Evolutionary conservation across 768 basidiomycete species (phyloP), one percentile per base, ranked within the genome.

Genomic region (Termitomyces sp.): DNA sequence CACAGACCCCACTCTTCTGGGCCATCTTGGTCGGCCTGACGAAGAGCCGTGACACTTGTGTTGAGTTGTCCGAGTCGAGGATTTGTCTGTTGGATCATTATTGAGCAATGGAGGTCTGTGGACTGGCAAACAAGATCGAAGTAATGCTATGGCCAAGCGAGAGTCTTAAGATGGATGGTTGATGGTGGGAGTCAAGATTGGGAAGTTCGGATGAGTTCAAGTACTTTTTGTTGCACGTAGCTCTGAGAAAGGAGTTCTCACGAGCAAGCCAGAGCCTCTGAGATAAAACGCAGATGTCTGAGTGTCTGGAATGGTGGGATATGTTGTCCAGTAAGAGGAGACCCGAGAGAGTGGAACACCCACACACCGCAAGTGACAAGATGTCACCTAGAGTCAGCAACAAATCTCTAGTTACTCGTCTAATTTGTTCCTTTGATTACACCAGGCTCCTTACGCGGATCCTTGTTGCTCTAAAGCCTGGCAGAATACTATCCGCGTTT

Each of bases 1-100:
- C 89, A 91, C 24, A 83, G 79, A 20, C 89, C 87, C 89, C 90
- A 92, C 55, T 76, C 69, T 63, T 89, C 83, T 56, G 80, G 80
- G 58, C 71, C 70, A 53, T 82, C 79, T 51, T 63, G 65, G 45
- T 71, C 52, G 22, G 62, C 56, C 44, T 73, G 77, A 58, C 71
- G 73, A 56, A 64, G 59, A 27, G 71, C 69, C 18, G 69, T 63
- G 24, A 66, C 55, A 53, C 69, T 63, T 14, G 71, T 64, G 52
- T 67, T 72, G 34, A 74, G 68, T 57, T 72, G 76, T 32, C n/a
- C n/a, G n/a, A n/a, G n/a, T n/a, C 81, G 76, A 62, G 75, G 70
- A 66, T 80, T 84, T 60, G 79, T 77, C 67, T 84, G 82, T 68
- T 89, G 89, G 56, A 87, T 88, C 89, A 90, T 91, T 57, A 45